A percentile compares a stretch with the other conserved stretches of the same genome.
Evolutionary conservation across 345 rosid genomes (phyloP).

Genomic region (Brassica nigra): DNA sequence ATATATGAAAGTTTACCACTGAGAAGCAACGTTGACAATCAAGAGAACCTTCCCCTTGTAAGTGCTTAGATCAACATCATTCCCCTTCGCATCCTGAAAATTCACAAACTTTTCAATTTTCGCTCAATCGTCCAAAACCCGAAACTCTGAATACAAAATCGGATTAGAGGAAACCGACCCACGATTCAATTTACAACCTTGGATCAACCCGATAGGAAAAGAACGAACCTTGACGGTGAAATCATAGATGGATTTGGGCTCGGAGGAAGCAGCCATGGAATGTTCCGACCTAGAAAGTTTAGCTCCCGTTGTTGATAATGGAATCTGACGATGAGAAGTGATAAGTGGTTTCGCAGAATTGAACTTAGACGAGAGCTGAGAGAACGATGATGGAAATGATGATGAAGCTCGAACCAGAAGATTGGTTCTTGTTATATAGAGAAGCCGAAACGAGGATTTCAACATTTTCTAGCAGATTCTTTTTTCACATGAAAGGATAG

Average conservation of each 20-base stretch:
- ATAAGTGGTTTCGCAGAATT: constrained; percentile 29
- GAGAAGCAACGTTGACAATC: constrained; percentile 95
- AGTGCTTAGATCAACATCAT: constrained; percentile 66
- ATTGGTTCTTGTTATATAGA: constrained; percentile 32
- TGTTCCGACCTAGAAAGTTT: constrained; percentile 43
- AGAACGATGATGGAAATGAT: constrained; percentile 22
- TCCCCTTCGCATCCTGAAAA: constrained; percentile 75
- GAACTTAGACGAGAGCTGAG: constrained; percentile 13
- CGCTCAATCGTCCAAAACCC: not conserved
- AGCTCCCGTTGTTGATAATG: constrained; percentile 25
- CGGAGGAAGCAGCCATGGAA: constrained; percentile 67
- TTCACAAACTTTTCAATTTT: not conserved
- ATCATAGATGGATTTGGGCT: constrained; percentile 56
- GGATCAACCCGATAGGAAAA: not conserved
- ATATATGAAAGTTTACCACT: constrained; percentile 49
- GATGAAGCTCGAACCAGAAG: constrained; percentile 25
- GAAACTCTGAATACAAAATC: not conserved
- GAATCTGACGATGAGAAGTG: constrained; percentile 30
- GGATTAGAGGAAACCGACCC: not conserved
- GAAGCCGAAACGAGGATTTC: constrained; percentile 35
- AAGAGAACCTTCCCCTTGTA: constrained; percentile 82
- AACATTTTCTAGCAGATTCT: constrained; percentile 34
- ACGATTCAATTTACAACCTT: not conserved
- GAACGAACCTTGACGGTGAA: constrained; percentile 79
- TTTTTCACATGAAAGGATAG: not conserved